Base-by-base conservation (phyloP, 495 filamentous ascomycete species). In the Cenococcum geophilum region DNA sequence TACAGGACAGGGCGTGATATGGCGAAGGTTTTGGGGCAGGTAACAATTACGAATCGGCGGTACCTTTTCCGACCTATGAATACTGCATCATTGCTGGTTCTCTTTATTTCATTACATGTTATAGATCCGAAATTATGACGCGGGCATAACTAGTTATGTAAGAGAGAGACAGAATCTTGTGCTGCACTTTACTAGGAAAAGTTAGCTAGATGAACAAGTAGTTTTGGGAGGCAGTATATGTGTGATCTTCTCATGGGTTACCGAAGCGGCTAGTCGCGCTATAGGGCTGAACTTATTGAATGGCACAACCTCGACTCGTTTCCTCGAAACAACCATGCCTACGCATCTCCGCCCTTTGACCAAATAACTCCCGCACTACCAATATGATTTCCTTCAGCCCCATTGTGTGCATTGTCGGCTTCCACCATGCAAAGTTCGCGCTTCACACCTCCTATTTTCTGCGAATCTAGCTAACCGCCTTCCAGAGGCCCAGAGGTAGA, bases 401-500 rank as follows among this genome's bases (percentile, higher is more conserved):
- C 18, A 73, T 97, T 73, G 89, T 97, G 55, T 85, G 87, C 74
- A 87, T 98, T 62, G 92, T 98, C 63, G 92, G 90, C 74, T 97
- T 98, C 73, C 92, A 98, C 78, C 93, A 98, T 79, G 91, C 91
- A 64, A 83, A 83, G 86, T 88, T 66, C 72, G 78, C 74, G 27
- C 27, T 32, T 6, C 27, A 32, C 27, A 32, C 6, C 27, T 32
- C 27, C 27, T 6, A 2, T 32, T 32, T 32, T 2, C 51, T 27
- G 11, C 59, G 22, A 35, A 45, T 8, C 21, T 22, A 16, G 25
- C 49, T 52, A 20, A 52, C 49, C 20, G 49, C 18, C 25, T 25
- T 18, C 43, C 67, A 90, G 93, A 73, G 93, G 93, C 20, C 93
- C 93, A 35, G 93, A 98, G 76, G 88, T 97, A 23, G 92, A 97